These are phyloP conservation scores for Hypholoma fasciculare DNA, from an alignment of 768 basidiomycete species.

Conservation along the genomic window DNA sequence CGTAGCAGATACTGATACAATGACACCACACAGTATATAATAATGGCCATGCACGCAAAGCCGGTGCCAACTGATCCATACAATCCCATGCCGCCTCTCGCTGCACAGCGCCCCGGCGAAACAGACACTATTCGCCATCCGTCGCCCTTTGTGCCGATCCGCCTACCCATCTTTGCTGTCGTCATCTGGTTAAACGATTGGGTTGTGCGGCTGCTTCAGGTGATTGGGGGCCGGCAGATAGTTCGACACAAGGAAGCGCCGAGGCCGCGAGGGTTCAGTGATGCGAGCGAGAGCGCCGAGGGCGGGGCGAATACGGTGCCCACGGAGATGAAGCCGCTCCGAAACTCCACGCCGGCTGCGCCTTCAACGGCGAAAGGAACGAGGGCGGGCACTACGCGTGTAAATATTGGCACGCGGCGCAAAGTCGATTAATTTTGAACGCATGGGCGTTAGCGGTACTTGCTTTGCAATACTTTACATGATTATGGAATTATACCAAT, in stretches of 20 bases:
- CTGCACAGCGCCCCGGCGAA: constrained; percentile 21
- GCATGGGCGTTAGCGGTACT: not conserved
- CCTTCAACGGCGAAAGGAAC: constrained; percentile 8
- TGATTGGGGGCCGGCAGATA: constrained; percentile 41
- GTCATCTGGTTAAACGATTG: constrained; percentile 77
- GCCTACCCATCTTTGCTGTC: constrained; percentile 71
- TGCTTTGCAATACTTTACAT: not conserved
- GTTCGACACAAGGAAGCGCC: constrained; percentile 14
- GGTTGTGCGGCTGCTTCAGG: constrained; percentile 62
- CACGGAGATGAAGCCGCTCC: constrained; percentile 30
- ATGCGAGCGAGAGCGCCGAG: constrained; percentile 60
- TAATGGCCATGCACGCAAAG: constrained; percentile 78
- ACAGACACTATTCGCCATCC: constrained; percentile 51
- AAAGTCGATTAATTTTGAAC: constrained; percentile 44
- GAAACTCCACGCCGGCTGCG: not conserved
- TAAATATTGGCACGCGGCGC: constrained; percentile 39
- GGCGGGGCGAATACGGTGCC: constrained; percentile 39
- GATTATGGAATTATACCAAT: not conserved
- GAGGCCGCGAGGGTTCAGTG: constrained; percentile 37
- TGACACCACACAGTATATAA: constrained; percentile 60
- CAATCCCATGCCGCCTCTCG: constrained; percentile 43
- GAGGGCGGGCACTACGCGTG: constrained; percentile 25
- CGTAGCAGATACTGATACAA: not conserved
- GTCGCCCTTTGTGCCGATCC: constrained; percentile 78
- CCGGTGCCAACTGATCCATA: constrained; percentile 80